Percentiles rank a stretch among this genome's conserved stretches.
Conservation (phyloP, 164 flowering plant genomes). For the Stephania yunnanensis region DNA sequence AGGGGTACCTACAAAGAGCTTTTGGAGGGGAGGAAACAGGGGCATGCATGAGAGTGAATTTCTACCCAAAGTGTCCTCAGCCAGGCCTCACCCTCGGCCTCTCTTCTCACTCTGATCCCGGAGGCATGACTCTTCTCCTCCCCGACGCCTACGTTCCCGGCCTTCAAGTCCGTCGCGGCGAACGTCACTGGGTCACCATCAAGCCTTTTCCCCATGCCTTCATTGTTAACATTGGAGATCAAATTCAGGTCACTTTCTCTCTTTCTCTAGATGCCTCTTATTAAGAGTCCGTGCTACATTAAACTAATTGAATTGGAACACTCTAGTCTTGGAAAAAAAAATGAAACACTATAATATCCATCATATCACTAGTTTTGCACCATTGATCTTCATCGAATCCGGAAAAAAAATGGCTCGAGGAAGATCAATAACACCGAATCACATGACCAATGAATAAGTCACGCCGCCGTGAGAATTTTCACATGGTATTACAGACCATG, state of each 20-base stretch:
- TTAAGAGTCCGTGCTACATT: no score
- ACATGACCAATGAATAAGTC: no score
- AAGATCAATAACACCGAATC: no score
- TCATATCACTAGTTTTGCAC: no score
- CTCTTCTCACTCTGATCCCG: slow-evolving; percentile 90
- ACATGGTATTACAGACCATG: no score
- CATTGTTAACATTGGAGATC: slow-evolving; percentile 82
- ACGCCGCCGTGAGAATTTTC: no score
- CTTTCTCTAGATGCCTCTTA: slow-evolving; percentile 12
- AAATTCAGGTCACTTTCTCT: slow-evolving; percentile 55
- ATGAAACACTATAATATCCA: no score
- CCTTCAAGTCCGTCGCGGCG: slow-evolving; percentile 56
- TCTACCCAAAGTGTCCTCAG: slow-evolving; percentile 83
- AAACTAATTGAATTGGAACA: no score
- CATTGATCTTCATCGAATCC: no score
- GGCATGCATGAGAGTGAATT: slow-evolving; percentile 68
- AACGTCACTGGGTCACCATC: slow-evolving; percentile 60
- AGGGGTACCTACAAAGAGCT: slow-evolving; percentile 39
- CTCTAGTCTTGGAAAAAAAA: no score
- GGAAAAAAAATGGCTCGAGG: no score
- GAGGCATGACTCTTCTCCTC: slow-evolving; percentile 69
- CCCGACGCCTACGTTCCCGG: slow-evolving; percentile 66
- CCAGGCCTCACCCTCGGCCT: slow-evolving; percentile 76
- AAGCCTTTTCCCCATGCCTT: slow-evolving; percentile 65
- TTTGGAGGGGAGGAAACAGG: slow-evolving; percentile 74